These are phyloP conservation scores for Hortaea werneckii DNA, from an alignment of 2,329 filamentous ascomycete genomes.

Conservation along the genomic window DNA sequence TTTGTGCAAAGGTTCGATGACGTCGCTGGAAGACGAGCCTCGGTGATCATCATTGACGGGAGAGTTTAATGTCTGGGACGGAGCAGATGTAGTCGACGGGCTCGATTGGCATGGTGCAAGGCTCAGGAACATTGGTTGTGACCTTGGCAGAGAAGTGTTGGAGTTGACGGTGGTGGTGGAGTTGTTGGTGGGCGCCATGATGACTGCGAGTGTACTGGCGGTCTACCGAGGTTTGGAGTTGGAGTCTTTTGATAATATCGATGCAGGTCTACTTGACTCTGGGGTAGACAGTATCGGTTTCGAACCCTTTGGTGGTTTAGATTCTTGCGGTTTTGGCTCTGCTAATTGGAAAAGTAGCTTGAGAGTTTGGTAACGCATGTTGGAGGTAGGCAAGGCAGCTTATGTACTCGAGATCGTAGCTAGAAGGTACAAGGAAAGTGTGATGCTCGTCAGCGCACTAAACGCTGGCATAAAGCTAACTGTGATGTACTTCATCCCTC, in stretches of 20 bases:
- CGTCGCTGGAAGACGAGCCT: too few relatives aligned
- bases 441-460: too few relatives aligned
- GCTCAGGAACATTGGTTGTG: too few relatives aligned
- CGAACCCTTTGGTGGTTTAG: not conserved
- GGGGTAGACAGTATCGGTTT: not conserved
- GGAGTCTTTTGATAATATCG: not conserved
- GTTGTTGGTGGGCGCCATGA: not conserved
- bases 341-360: slow-evolving; percentile 4
- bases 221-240: not conserved
- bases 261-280: not conserved
- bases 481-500: too few relatives aligned
- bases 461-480: too few relatives aligned
- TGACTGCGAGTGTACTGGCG: not conserved
- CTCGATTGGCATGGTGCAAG: too few relatives aligned
- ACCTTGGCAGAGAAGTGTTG: not conserved
- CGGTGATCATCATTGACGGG: too few relatives aligned
- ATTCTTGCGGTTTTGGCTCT: not conserved
- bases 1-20: slow-evolving; percentile 1
- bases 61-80: not conserved
- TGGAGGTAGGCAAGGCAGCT: too few relatives aligned
- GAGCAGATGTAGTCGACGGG: too few relatives aligned
- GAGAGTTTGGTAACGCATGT: slow-evolving; percentile 7
- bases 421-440: too few relatives aligned
- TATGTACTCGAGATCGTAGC: too few relatives aligned
- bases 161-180: not conserved